Evolutionary conservation across 768 basidiomycete genomes (phyloP), one percentile per base, ranked within the genome.

Genomic region (Podaxis mareebaensis): DNA sequence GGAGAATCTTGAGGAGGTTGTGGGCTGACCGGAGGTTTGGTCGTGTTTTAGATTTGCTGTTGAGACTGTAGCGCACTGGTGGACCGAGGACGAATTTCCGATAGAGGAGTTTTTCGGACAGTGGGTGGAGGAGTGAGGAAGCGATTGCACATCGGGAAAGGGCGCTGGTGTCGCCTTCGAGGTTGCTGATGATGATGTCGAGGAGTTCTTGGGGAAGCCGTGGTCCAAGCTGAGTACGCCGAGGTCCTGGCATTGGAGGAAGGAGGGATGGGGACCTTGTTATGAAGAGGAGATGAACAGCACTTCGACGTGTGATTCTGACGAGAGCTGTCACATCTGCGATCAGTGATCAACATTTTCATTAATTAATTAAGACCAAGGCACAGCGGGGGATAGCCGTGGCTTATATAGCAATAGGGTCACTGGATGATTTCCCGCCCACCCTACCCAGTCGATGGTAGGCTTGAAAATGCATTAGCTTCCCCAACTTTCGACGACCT

Each of bases 31-130:
- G 58, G 24, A 49, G 58, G 33, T 58, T 58, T 30, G 58, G 58
- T 46, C 46, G 24, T 2, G 58, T 58, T 44, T 44, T 58, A 11
- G 42, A 15, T 3, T 40, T 3, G 39, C 40, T 58, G 10, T 8
- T 58, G 17, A 10, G 4, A 44, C 42, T 30, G 26, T 58, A 58
- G 39, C 56, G 56, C 11, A 58, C 40, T 24, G 56, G 56, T 22
- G 56, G 56, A 5, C 42, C 56, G 22, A 58, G 24, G 3, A 40
- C 44, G 15, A 58, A 58, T 58, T 44, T 58, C 36, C 56, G 42
- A 24, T 58, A 58, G 40, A 58, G 56, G 17, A 57, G 56, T 44
- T 58, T 58, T 58, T 58, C 56, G 42, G 56, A 42, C 15, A 58
- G 56, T 3, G 39, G 56, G 24, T 46, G 24, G 13, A 58, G 28